phyloP scores from a whole-genome alignment of 345 rosid genomes.

The Arabis alpina region DNA sequence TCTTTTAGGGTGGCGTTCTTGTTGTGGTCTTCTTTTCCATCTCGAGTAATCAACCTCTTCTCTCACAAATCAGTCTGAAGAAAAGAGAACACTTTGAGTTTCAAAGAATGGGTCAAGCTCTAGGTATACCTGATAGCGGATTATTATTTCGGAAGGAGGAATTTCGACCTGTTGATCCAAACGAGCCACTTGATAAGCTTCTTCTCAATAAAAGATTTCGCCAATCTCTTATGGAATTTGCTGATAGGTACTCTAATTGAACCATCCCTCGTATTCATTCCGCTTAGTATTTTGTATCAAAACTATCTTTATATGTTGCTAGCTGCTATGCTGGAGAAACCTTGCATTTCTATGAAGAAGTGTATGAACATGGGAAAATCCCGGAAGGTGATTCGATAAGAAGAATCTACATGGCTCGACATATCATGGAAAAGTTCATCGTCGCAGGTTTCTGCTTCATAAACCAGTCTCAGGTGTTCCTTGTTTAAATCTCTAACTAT shows the following conservation, averaged over 20 bases:
- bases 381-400: slow-evolving; percentile 63
- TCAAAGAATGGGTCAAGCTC: slow-evolving; percentile 82
- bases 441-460: slow-evolving; percentile 56
- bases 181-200: slow-evolving; percentile 84
- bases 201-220: slow-evolving; percentile 76
- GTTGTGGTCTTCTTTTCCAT: slow-evolving; percentile 76
- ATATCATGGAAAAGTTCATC: slow-evolving; percentile 81
- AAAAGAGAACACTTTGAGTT: slow-evolving; percentile 63
- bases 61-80: slow-evolving; percentile 83
- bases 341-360: slow-evolving; percentile 86
- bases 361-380: slow-evolving; percentile 77
- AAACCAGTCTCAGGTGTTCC: not conserved
- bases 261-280: not conserved
- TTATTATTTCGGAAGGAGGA: slow-evolving; percentile 60
- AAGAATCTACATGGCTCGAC: slow-evolving; percentile 89
- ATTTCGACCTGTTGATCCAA: slow-evolving; percentile 53
- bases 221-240: slow-evolving; percentile 85
- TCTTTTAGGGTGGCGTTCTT: slow-evolving; percentile 69
- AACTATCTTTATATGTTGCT: slow-evolving; percentile 33
- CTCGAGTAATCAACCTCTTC: slow-evolving; percentile 84
- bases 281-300: not conserved
- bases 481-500: slow-evolving; percentile 4
- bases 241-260: slow-evolving; percentile 65
- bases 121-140: slow-evolving; percentile 91
- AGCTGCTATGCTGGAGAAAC: slow-evolving; percentile 95